Evolutionary conservation across 2,329 filamentous ascomycete species (phyloP), one percentile per base, ranked within the genome.

Genomic region (Grosmannia clavigera): DNA sequence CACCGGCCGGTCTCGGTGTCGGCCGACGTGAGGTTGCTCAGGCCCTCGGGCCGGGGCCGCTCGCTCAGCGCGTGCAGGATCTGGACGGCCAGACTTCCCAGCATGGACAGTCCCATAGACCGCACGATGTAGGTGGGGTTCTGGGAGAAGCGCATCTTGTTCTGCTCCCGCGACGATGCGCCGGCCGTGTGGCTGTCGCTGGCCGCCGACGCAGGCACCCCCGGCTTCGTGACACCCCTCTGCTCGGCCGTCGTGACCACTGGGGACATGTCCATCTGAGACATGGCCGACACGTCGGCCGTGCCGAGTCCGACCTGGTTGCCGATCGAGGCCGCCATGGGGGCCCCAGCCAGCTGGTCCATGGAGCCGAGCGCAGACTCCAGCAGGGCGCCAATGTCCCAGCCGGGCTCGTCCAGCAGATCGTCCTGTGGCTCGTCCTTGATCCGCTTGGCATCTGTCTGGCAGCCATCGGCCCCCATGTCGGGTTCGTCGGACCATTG

Each of bases 11-110:
- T 68, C n/a, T 72, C 70, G 3, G 69, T 71, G 4, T 68, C 62
- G 9, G 66, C 55, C 25, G 70, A 68, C 12, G 68, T 63, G 14
- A 72, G 62, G 27, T 70, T 66, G 4, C 64, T 56, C 14, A 70
- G 65, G 7, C 68, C 69, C 43, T 69, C 69, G 33, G 65, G 61
- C 27, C 68, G 68, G 0, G 69, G 64, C 57, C 71, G 68, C 53
- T 73, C 70, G 10, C 70, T 71, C 25, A 74, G 65, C 22, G 70
- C 67, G 40, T 73, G 65, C 7, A 75, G 64, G 22, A 74, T 70
- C 64, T 74, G 72, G 3, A 74, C 70, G 6, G 73, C 71, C 55
- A 72, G 60, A 33, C 68, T 72, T 5, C 71, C 71, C 27, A 73
- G 57, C 6, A 72, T 60, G 1, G 70, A 69, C 27, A 73, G 63